Percentiles rank a stretch among this genome's conserved stretches.
phyloP scores from a whole-genome alignment of 2,329 filamentous ascomycete genomes.

The Xylariaceae sp. region DNA sequence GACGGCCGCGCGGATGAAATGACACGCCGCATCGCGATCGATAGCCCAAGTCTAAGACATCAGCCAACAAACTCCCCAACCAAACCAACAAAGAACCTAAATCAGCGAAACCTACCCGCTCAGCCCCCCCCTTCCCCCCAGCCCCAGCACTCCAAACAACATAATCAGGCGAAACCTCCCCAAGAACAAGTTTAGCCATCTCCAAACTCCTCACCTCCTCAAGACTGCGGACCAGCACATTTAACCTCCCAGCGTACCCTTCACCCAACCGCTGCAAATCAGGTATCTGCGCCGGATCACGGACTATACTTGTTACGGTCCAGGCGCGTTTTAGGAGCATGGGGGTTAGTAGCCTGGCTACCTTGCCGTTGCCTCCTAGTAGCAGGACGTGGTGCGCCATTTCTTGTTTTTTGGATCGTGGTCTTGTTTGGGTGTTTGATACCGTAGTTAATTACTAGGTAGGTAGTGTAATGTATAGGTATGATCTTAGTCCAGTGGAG shows the following conservation, averaged over 20 bases:
- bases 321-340: conserved; percentile 70
- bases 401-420: no score
- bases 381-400: conserved; percentile 55
- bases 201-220: conserved; percentile 63
- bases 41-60: conserved; percentile 33
- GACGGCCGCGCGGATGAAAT: conserved; percentile 58
- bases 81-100: neutral
- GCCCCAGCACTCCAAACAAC: conserved; percentile 66
- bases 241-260: conserved; percentile 58
- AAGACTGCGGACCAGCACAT: conserved; percentile 65
- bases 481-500: no score
- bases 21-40: conserved; percentile 55
- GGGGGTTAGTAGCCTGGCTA: conserved; percentile 70
- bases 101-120: conserved; percentile 35
- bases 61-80: neutral
- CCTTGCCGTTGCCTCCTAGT: conserved; percentile 77
- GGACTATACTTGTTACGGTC: conserved; percentile 75
- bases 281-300: conserved; percentile 62
- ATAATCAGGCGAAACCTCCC: conserved; percentile 59
- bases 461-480: no score
- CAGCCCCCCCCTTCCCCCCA: conserved; percentile 55
- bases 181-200: conserved; percentile 60
- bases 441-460: no score
- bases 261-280: conserved; percentile 60
- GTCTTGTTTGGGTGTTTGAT: no score